Conservation (phyloP, 1,284 basidiomycete species). For the Sporisorium graminicola region DNA sequence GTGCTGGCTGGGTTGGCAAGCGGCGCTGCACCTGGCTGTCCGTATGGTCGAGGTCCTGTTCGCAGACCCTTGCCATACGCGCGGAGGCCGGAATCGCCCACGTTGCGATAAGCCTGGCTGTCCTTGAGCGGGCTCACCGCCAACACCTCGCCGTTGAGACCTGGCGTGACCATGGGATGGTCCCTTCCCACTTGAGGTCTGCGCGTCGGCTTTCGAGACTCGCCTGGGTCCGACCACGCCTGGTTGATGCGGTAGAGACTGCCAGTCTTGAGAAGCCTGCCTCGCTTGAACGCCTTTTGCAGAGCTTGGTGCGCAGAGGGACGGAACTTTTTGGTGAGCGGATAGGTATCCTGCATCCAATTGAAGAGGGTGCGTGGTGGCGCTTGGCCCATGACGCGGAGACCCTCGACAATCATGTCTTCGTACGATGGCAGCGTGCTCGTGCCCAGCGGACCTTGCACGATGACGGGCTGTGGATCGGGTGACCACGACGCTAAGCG, state of each 20-base stretch:
- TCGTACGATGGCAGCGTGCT: constrained; percentile 64
- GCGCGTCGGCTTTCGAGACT: constrained; percentile 56
- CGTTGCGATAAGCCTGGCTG: constrained; percentile 57
- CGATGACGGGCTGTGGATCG: constrained; percentile 42
- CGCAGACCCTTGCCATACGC: constrained; percentile 33
- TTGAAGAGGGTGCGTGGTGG: constrained; percentile 62
- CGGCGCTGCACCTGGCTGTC: constrained; percentile 60
- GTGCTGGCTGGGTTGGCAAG: constrained; percentile 62
- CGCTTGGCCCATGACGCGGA: constrained; percentile 55
- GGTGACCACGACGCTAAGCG: constrained; percentile 37
- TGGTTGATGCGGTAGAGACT: constrained; percentile 65
- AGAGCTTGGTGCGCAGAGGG: constrained; percentile 67
- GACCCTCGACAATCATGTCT: constrained; percentile 65
- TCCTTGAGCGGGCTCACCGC: constrained; percentile 59
- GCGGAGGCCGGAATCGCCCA: constrained; percentile 34
- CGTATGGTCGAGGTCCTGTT: constrained; percentile 55
- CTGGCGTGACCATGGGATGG: constrained; percentile 61
- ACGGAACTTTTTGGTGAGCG: constrained; percentile 66
- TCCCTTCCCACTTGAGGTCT: constrained; percentile 58
- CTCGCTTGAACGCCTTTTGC: constrained; percentile 66
- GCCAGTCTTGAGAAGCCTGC: constrained; percentile 64
- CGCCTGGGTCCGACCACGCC: constrained; percentile 57
- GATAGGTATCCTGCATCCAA: constrained; percentile 66
- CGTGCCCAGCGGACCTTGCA: constrained; percentile 50
- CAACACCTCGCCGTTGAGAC: constrained; percentile 58